phyloP scores from a whole-genome alignment of 139 green algal genomes.

The Tetradesmus lagerheimii region DNA sequence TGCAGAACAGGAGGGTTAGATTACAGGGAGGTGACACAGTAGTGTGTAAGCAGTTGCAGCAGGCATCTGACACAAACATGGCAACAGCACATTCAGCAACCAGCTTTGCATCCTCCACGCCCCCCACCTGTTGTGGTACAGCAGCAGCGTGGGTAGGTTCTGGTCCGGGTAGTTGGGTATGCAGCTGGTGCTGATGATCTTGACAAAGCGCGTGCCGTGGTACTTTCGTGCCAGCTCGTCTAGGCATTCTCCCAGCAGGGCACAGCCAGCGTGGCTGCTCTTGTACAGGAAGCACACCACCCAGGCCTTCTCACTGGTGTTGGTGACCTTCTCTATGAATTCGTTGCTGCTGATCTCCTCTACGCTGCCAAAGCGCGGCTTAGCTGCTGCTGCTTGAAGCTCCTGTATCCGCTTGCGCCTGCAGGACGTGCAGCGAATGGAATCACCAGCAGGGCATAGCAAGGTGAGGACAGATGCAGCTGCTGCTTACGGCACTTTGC shows the following conservation, averaged over 20 bases:
- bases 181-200: conserved; percentile 88
- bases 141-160: conserved; percentile 92
- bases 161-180: conserved; percentile 91
- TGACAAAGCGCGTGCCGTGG: conserved; percentile 90
- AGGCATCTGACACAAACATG: too few species aligned
- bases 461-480: too few species aligned
- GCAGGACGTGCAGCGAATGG: too few species aligned
- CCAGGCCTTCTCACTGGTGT: conserved; percentile 78
- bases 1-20: too few species aligned
- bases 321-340: conserved; percentile 88
- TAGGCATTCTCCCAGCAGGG: conserved; percentile 76
- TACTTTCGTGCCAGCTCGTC: conserved; percentile 82
- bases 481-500: too few species aligned
- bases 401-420: conserved; percentile 82
- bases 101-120: neutral
- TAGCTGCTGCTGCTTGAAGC: conserved; percentile 60
- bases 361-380: conserved; percentile 73
- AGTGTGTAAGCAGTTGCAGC: conserved; percentile 64
- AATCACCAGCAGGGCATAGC: neutral
- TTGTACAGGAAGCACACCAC: conserved; percentile 92
- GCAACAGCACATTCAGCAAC: conserved; percentile 57
- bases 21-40: too few species aligned
- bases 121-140: conserved; percentile 79
- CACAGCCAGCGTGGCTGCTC: conserved; percentile 76
- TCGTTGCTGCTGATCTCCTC: conserved; percentile 77